These are phyloP conservation scores for Nematocida sp. DNA, from an alignment of 371 early-diverging fungal genomes.

Conservation along the genomic window DNA sequence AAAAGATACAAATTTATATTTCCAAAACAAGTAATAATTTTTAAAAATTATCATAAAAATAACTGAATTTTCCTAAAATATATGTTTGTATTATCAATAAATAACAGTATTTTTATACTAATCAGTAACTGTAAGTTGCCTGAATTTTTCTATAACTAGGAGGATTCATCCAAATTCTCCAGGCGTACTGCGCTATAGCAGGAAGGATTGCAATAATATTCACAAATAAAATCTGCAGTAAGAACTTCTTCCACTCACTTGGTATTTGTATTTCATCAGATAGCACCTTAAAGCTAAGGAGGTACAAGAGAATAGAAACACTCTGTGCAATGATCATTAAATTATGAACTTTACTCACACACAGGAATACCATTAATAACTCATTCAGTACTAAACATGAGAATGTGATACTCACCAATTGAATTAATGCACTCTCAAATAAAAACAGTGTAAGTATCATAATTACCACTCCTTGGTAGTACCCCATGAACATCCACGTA, in stretches of 20 bases:
- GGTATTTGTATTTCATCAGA: constrained; percentile 58
- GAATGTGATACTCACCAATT: constrained; percentile 90
- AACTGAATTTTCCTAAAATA: too few species aligned
- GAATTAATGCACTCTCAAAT: constrained; percentile 88
- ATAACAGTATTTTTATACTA: background rate
- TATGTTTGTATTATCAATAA: background rate
- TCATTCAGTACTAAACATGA: constrained; percentile 92
- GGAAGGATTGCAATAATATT: constrained; percentile 53
- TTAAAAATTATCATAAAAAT: too few species aligned
- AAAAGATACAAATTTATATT: too few species aligned
- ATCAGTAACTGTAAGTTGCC: constrained; percentile 39
- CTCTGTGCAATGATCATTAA: constrained; percentile 57
- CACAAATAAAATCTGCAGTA: constrained; percentile 24
- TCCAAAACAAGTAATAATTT: too few species aligned
- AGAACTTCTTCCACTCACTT: constrained; percentile 23
- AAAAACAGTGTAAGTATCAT: constrained; percentile 87
- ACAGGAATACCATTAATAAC: constrained; percentile 89
- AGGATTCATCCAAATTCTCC: constrained; percentile 55
- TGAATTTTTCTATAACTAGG: constrained; percentile 59
- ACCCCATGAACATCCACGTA: constrained; percentile 84
- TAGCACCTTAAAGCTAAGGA: constrained; percentile 60
- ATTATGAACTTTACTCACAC: constrained; percentile 68
- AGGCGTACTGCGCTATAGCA: constrained; percentile 44
- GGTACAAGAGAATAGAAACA: constrained; percentile 60
- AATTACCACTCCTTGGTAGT: constrained; percentile 87